Evolutionary conservation across 805 yeast species (phyloP).

Genomic region (Candida alai): DNA sequence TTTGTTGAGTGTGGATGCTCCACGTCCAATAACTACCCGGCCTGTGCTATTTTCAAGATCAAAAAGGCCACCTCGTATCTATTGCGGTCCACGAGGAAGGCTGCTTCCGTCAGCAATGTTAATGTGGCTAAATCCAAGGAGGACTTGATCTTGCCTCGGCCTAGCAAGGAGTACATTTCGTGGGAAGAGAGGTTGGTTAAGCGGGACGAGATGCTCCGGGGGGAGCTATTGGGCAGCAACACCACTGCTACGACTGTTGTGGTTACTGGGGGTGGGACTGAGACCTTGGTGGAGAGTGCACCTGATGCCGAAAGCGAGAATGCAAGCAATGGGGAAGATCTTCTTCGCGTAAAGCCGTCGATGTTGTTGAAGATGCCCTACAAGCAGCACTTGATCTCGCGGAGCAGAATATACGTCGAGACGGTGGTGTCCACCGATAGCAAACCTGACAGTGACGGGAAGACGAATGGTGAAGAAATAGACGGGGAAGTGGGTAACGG

Average conservation of each 20-base stretch:
- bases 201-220: constrained; percentile 20
- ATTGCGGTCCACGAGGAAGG: constrained; percentile 55
- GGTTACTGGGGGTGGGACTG: no score
- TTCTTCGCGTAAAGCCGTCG: constrained; percentile 8
- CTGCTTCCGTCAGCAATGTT: constrained; percentile 35
- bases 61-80: constrained; percentile 60
- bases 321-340: constrained; percentile 4
- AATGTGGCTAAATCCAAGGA: constrained; percentile 36
- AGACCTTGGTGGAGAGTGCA: background rate
- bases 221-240: background rate
- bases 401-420: constrained; percentile 14
- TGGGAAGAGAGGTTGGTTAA: constrained; percentile 32
- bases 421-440: background rate
- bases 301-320: background rate
- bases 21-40: constrained; percentile 33
- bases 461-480: constrained; percentile 1
- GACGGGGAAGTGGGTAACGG: constrained; percentile 1
- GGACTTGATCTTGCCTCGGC: constrained; percentile 31
- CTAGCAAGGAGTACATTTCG: constrained; percentile 28
- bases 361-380: constrained; percentile 21
- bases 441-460: background rate
- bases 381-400: constrained; percentile 20
- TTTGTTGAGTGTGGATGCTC: constrained; percentile 63
- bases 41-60: constrained; percentile 56
- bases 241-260: no score